Conservation (phyloP, 139 green algal genomes). For the Chlamydomonas incerta region DNA sequence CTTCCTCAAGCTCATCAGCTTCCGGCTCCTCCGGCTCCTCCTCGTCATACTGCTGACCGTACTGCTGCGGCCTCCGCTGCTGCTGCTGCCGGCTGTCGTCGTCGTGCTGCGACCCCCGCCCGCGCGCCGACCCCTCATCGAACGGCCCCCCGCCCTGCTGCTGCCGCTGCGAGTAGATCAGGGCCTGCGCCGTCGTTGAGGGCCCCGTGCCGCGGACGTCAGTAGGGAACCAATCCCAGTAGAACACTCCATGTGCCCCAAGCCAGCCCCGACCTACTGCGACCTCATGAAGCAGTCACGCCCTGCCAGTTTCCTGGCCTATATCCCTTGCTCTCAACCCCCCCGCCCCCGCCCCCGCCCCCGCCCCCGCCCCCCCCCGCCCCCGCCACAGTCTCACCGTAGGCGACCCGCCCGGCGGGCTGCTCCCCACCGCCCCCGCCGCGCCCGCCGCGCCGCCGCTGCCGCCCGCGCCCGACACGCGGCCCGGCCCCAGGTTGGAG, state of each 20-base stretch:
- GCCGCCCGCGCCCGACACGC: background rate
- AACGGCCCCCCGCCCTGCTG: background rate
- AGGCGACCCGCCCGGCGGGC: slow-evolving; percentile 1
- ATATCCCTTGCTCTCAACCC: background rate
- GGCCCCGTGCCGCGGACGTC: too few relatives aligned
- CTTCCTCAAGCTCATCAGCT: background rate
- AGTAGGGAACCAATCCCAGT: too few relatives aligned
- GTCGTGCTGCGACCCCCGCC: too few relatives aligned
- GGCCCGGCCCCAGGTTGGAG: slow-evolving; percentile 25
- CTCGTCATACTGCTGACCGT: too few relatives aligned
- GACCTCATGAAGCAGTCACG: too few relatives aligned
- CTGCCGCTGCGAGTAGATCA: slow-evolving; percentile 11
- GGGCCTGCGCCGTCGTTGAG: too few relatives aligned
- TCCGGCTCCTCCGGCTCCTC: too few relatives aligned
- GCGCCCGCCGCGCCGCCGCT: background rate
- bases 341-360: background rate
- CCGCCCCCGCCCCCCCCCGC: background rate
- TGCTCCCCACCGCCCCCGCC: background rate
- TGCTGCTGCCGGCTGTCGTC: too few relatives aligned
- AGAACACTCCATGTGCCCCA: too few relatives aligned
- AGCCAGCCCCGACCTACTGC: too few relatives aligned
- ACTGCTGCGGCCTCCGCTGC: too few relatives aligned
- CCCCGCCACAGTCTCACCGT: background rate
- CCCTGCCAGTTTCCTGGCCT: too few relatives aligned
- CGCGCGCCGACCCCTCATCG: background rate